phyloP scores from a whole-genome alignment of 306 rosid species.

The Fragaria vesca region DNA sequence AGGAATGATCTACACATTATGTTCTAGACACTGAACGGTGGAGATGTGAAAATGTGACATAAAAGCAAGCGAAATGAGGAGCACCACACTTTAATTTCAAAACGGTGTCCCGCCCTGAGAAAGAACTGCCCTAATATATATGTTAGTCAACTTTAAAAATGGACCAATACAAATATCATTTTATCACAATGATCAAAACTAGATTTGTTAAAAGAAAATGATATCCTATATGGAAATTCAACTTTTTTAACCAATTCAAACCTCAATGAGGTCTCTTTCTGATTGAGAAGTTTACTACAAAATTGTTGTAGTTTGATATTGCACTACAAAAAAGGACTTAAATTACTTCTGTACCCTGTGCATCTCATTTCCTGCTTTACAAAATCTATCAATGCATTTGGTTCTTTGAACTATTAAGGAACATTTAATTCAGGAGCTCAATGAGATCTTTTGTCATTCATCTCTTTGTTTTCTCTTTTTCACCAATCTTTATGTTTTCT shows the following conservation, averaged over 20 bases:
- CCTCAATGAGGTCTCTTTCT: neutral
- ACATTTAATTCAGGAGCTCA: neutral
- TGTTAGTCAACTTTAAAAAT: neutral
- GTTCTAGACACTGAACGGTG: no score
- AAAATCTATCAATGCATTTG: neutral
- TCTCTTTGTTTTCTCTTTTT: neutral
- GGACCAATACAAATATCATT: neutral
- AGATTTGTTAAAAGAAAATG: neutral
- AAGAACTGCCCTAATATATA: neutral
- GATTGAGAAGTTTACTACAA: neutral
- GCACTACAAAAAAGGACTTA: neutral
- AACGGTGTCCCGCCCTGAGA: no score
- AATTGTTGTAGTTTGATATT: neutral
- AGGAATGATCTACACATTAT: no score
- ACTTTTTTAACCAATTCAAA: neutral
- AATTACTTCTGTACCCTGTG: neutral
- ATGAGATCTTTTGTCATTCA: conserved; percentile 9
- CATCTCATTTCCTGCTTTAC: neutral
- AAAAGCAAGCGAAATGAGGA: no score
- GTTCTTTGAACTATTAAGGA: neutral
- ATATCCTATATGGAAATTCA: neutral
- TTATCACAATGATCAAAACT: neutral
- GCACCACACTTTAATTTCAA: no score
- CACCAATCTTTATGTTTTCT: neutral
- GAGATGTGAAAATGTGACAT: no score